phyloP scores from a whole-genome alignment of 2,329 filamentous ascomycete genomes.

The Fusarium illudens region DNA sequence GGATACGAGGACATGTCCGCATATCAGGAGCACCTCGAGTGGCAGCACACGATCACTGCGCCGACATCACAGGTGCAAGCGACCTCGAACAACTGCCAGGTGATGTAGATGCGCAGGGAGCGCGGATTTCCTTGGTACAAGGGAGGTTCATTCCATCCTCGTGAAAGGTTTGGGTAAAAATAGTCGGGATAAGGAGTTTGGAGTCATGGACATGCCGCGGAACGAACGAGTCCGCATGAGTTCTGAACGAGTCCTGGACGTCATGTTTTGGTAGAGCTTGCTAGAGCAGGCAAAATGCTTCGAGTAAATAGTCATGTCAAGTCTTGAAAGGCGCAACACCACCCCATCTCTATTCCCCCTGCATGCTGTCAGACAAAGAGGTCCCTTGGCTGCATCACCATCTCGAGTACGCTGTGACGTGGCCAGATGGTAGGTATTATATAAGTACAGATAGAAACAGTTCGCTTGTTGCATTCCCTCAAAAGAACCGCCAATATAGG shows the following conservation, averaged over 20 bases:
- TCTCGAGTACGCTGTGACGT: background rate
- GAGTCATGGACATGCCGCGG: constrained; percentile 22
- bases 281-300: constrained; percentile 17
- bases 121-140: background rate
- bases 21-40: constrained; percentile 65
- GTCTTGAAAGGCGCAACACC: constrained; percentile 26
- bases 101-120: constrained; percentile 52
- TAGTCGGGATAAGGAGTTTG: constrained; percentile 33
- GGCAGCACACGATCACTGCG: constrained; percentile 59
- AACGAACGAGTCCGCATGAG: constrained; percentile 12
- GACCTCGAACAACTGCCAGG: constrained; percentile 51
- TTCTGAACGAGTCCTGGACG: constrained; percentile 10
- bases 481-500: constrained; percentile 95
- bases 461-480: constrained; percentile 39
- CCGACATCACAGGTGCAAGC: constrained; percentile 48
- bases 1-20: constrained; percentile 60
- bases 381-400: background rate
- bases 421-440: constrained; percentile 17
- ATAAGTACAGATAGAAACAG: constrained; percentile 19
- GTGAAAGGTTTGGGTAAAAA: constrained; percentile 23
- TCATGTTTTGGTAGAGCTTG: constrained; percentile 30
- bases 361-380: background rate
- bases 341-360: background rate
- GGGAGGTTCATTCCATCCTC: constrained; percentile 7
- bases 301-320: constrained; percentile 34